A percentile compares a stretch with the other conserved stretches of the same genome.
Conservation (phyloP, 2,329 filamentous ascomycete species). For the Alternaria brassicae region DNA sequence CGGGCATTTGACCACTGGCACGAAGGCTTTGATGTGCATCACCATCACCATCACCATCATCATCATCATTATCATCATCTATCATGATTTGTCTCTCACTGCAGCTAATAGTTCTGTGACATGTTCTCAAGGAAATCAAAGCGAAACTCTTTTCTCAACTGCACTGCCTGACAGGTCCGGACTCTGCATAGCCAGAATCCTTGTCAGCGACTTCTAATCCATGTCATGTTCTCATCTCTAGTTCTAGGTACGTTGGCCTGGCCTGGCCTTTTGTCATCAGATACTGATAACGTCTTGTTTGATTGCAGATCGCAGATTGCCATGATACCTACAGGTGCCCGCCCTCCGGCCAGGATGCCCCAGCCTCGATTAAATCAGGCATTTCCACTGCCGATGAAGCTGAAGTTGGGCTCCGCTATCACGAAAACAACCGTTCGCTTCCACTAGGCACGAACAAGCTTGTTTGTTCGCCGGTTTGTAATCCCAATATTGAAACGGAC, state of each 20-base stretch:
- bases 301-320: background rate
- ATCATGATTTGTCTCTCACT: background rate
- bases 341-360: background rate
- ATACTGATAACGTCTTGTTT: background rate
- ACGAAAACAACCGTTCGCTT: background rate
- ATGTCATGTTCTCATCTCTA: slow-evolving; percentile 24
- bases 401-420: background rate
- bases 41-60: no score
- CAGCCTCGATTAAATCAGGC: background rate
- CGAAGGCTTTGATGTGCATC: slow-evolving; percentile 5
- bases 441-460: background rate
- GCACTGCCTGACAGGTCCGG: background rate
- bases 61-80: no score
- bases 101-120: background rate
- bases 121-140: background rate
- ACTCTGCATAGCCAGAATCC: slow-evolving; percentile 11
- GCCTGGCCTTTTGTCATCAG: background rate
- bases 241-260: slow-evolving; percentile 26
- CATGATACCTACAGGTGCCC: background rate
- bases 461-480: background rate
- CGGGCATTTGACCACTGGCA: background rate
- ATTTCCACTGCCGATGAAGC: background rate
- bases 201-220: slow-evolving; percentile 18
- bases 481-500: background rate
- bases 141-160: background rate